Base-by-base conservation (phyloP, 345 rosid species). In the Citrus mangshanensis region DNA sequence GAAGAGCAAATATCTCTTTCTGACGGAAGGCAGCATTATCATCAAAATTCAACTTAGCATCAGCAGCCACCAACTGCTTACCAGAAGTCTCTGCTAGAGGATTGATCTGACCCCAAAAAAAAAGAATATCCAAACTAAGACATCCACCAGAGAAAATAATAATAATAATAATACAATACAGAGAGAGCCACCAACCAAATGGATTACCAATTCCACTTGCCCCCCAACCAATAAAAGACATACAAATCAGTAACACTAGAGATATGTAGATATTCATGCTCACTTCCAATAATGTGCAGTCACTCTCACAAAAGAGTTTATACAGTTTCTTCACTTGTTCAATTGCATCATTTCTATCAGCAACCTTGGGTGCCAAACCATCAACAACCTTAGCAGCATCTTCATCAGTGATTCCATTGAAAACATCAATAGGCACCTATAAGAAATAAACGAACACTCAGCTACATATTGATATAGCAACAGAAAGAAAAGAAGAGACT, bases 371-470 rank as follows among this genome's bases (percentile, higher is more conserved):
- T 71, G 93, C 94, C 86, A 94, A 88, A 74, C 99, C 99, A 84
- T 97, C 99, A 3, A 97, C 98, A 84, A 97, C 97, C 84, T 89
- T 94, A 34, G 91, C 95, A 83, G 99, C 98, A 92, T 97, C 99
- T 79, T 92, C 93, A 79, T 97, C 97, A 19, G 97, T 94, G 73
- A 97, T 97, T 84, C 99, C 98, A 76, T 88, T 81, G 85, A 93
- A 94, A 34, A 97, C 97, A 87, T 97, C 96, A 81, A 97, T 84
- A 9, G 99, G 98, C 24, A 92, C 99, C 99, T 97, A 80, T 12
- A 49, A 77, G 75, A 80, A 82, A 82, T 40, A 66, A 78, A 42
- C 24, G 24, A 74, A 63, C 38, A 72, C 77, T 73, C 68, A 78
- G 72, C 70, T 54, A 73, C 71, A 54, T 13, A 61, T 28, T 70